Evolutionary conservation across 495 filamentous ascomycete species (phyloP).

Genomic region (Tuber calosporum): DNA sequence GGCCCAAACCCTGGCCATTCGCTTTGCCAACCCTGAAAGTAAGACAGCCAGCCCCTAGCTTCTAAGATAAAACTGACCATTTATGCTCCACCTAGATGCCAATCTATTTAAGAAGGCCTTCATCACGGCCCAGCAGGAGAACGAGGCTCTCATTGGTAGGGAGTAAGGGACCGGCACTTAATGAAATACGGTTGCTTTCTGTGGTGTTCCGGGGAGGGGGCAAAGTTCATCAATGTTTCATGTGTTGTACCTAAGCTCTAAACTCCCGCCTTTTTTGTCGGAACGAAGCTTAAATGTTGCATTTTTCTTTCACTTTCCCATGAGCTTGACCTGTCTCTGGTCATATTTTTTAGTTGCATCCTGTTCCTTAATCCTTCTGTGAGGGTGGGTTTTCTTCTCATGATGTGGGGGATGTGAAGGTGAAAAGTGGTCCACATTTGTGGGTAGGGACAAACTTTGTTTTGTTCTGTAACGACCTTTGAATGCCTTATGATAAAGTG

Average conservation of each 20-base stretch:
- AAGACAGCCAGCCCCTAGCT: conserved; percentile 44
- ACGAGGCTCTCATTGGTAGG: conserved; percentile 70
- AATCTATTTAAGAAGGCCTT: conserved; percentile 97
- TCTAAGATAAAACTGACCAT: not conserved
- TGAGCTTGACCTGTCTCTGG: not conserved
- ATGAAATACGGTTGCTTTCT: not conserved
- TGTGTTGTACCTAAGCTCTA: conserved; percentile 2
- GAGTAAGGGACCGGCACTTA: conserved; percentile 33
- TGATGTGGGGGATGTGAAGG: not conserved
- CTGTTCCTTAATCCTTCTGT: not conserved
- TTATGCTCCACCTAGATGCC: conserved; percentile 58
- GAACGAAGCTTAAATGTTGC: conserved; percentile 1
- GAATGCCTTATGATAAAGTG: not conserved
- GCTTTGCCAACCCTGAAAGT: conserved; percentile 97
- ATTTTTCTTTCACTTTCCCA: not conserved
- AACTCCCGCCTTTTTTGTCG: not conserved
- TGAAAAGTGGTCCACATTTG: not conserved
- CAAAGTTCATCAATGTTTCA: not conserved
- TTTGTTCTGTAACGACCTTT: not conserved
- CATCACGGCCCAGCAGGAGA: conserved; percentile 95
- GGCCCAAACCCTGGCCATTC: conserved; percentile 90
- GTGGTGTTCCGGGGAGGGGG: not conserved
- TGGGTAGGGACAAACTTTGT: not conserved
- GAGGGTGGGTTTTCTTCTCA: not conserved
- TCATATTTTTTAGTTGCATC: not conserved